Evolutionary conservation across 345 rosid genomes (phyloP), one percentile per base, ranked within the genome.

Genomic region (Nasturtium officinale): DNA sequence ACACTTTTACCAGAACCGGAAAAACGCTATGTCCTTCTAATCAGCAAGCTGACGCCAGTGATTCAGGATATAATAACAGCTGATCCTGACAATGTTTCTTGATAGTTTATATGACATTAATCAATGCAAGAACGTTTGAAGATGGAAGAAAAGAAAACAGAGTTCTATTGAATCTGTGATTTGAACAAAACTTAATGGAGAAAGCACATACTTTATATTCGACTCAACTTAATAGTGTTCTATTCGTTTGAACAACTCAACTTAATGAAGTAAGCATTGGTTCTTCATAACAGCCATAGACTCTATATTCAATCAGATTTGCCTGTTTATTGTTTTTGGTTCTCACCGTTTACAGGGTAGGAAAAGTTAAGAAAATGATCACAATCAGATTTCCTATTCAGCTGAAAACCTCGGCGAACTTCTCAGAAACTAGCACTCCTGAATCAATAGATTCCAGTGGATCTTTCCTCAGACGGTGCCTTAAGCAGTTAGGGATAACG

Each of bases 401-500:
- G 68, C 85, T 82, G 58, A 91, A 95, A 78, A 95, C 80, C 72
- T 95, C 97, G n/a, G 93, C 87, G 59, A 91, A 91, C 77, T 95
- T 91, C 84, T 91, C 97, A 1, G 83, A 81, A 51, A 95, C 85
- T 4, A 95, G 89, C 53, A 95, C 82, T 74, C 99, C 97, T 0
- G 96, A 95, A 82, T 91, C 97, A 2, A 95, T 90, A 2, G 97
- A 91, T 74, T 95, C 99, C 85, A 95, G 59, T 2, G 97, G 97
- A 81, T 95, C 99, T 84, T 95, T 95, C 69, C 99, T 82, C 47
- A 91, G 92, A 18, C 99, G 92, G 75, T 95, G 99, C 84, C 99
- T 90, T 66, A 95, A 84, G 73, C 99, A 91, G 74, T 91, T 91
- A 67, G 99, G 96, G 33, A 95, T 95, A 69, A 95, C 99, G 3